Conservation (phyloP, 306 rosid species). For the Rosa lucieae region DNA sequence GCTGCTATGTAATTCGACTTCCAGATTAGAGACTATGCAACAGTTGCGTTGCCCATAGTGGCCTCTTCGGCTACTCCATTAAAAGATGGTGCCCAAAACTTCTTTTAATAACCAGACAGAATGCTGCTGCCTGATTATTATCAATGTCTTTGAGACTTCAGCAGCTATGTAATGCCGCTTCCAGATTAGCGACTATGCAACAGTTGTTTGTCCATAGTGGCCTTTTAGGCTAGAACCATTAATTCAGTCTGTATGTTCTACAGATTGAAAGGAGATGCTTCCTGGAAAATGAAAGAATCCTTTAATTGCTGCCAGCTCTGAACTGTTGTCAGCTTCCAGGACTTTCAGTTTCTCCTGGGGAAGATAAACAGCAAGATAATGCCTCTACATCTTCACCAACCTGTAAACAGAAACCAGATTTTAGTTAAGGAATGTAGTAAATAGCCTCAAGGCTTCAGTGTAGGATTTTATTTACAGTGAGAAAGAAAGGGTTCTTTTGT, state of each 20-base stretch:
- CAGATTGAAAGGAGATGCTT: not conserved
- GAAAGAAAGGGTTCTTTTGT: constrained; percentile 8
- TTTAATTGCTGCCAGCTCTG: not conserved
- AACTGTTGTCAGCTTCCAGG: not conserved
- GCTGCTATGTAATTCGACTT: not conserved
- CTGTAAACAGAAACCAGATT: constrained; percentile 37
- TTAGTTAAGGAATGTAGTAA: constrained; percentile 9
- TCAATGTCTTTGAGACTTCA: not conserved
- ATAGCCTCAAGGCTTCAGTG: not conserved
- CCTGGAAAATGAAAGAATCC: not conserved
- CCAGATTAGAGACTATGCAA: not conserved
- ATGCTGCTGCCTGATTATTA: not conserved
- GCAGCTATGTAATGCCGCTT: not conserved
- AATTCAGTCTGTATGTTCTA: not conserved
- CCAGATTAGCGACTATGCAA: not conserved
- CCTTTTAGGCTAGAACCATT: not conserved
- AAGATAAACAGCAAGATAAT: not conserved
- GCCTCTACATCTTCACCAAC: constrained; percentile 21
- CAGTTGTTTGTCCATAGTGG: not conserved
- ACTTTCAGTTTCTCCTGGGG: not conserved
- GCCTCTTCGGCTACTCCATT: not conserved
- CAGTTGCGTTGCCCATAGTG: not conserved
- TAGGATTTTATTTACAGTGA: not conserved
- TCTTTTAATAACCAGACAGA: not conserved
- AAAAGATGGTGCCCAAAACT: not conserved